These are phyloP conservation scores for Annulohypoxylon bovei DNA, from an alignment of 495 filamentous ascomycete species.

Conservation along the genomic window DNA sequence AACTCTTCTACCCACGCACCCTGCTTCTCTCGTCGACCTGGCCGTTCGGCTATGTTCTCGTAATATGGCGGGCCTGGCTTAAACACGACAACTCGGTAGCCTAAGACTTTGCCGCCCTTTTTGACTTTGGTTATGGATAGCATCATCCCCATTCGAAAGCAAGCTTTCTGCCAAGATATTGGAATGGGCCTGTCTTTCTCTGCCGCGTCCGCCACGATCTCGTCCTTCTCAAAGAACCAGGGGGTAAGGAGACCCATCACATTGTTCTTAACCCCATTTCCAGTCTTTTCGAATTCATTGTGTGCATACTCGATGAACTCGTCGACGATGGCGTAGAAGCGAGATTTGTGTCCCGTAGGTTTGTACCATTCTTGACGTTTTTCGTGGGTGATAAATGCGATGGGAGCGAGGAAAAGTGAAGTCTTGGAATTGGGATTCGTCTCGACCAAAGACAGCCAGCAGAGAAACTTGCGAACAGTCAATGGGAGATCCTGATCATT, in stretches of 20 bases:
- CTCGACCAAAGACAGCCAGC: slow-evolving; percentile 6
- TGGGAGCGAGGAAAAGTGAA: slow-evolving; percentile 28
- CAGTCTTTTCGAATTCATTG: slow-evolving; percentile 4
- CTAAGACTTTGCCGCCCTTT: background rate
- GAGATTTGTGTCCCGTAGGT: slow-evolving; percentile 28
- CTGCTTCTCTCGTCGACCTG: background rate
- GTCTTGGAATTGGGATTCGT: background rate
- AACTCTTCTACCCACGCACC: slow-evolving; percentile 16
- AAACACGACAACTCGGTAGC: slow-evolving; percentile 14
- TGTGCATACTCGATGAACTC: slow-evolving; percentile 30
- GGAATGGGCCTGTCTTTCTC: background rate
- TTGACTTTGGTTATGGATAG: slow-evolving; percentile 1
- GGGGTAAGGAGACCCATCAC: slow-evolving; percentile 36
- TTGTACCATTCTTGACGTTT: slow-evolving; percentile 25
- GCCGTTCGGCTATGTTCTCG: background rate
- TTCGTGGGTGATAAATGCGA: slow-evolving; percentile 29
- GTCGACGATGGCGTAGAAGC: slow-evolving; percentile 27
- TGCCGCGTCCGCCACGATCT: background rate
- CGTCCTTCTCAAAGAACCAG: slow-evolving; percentile 24
- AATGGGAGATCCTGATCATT: slow-evolving; percentile 16
- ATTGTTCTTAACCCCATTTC: background rate
- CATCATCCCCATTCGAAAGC: slow-evolving; percentile 23
- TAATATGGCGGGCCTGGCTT: slow-evolving; percentile 15
- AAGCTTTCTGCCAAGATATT: slow-evolving; percentile 5
- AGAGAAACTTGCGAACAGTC: slow-evolving; percentile 21